Evolutionary conservation across 73 alveolate species (phyloP), one percentile per base, ranked within the genome.

Genomic region (Paramecium tetraurelia): DNA sequence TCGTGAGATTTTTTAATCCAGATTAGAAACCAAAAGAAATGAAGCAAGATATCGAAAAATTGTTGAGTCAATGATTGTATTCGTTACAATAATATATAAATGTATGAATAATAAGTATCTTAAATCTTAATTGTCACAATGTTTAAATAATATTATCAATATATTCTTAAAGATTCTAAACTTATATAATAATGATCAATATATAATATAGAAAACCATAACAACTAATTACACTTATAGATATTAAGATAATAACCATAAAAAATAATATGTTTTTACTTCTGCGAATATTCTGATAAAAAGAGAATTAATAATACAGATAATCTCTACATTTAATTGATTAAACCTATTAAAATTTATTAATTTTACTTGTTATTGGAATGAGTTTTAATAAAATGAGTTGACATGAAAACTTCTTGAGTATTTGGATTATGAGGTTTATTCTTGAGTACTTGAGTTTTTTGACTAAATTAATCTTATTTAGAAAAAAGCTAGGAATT

Each of bases 1-100:
- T 96, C 0, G 85, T 53, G 24, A 84, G 71, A n/a, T 95, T 94
- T 92, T 92, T 12, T 59, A 69, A 89, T 53, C 98, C 98, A 2
- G 89, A 89, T 18, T 94, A 36, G 1, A 72, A 53, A 57, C 92
- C 96, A 43, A 33, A 59, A 4, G 90, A 86, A 12, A 84, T 95
- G 77, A 93, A 69, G 38, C 69, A 70, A 72, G 89, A 46, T 58
- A 85, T 95, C 14, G 86, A 86, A 70, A 35, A 50, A 76, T 89
- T 93, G 22, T 93, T 87, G 35, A 48, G n/a, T 29, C 5, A 72
- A n/a, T 72, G 86, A 72, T 16, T 53, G 69, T 18, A 53, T 53
- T 53, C 29, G 5, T 53, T 16, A 53, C 11, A 53, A n/a, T n/a
- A 7, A 53, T 18, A 53, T n/a, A 53, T 53, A 16, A 18, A 53